phyloP scores from a whole-genome alignment of 176 grass and related monocot genomes.

The Musa itinerans region DNA sequence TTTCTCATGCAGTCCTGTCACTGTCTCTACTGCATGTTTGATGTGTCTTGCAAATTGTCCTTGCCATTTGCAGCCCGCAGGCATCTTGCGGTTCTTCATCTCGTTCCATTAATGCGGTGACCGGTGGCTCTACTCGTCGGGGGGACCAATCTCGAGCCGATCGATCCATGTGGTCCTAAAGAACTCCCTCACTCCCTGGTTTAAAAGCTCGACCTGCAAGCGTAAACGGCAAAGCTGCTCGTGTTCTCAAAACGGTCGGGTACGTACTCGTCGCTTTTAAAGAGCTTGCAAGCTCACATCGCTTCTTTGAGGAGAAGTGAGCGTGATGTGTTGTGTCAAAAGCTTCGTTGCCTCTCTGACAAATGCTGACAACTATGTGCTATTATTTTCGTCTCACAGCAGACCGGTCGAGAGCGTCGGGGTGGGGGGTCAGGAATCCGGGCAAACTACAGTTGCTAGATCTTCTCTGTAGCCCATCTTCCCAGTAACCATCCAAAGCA shows the following conservation, averaged over 20 bases:
- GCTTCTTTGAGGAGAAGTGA: background rate
- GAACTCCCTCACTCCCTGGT: background rate
- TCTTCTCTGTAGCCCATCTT: background rate
- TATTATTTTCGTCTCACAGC: too few relatives aligned
- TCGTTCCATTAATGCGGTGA: background rate
- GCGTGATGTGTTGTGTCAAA: too few relatives aligned
- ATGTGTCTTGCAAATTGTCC: background rate
- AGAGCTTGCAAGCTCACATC: too few relatives aligned
- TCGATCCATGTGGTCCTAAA: background rate
- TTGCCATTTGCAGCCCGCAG: background rate
- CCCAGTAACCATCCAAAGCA: background rate
- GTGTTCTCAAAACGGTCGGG: background rate
- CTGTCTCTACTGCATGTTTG: background rate
- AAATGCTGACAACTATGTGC: too few relatives aligned
- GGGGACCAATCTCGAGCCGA: too few relatives aligned
- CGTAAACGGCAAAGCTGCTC: background rate
- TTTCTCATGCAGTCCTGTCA: too few relatives aligned
- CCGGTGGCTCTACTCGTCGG: too few relatives aligned
- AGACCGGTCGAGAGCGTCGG: too few relatives aligned
- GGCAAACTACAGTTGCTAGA: background rate
- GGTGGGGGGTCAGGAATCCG: too few relatives aligned
- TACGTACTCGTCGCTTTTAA: too few relatives aligned
- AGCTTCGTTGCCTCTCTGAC: too few relatives aligned
- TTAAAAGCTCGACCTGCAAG: background rate
- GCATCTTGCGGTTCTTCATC: constrained; percentile 1